Evolutionary conservation across 352 stramenopile species (phyloP), one percentile per base, ranked within the genome.

Genomic region (Phytophthora aleatoria): DNA sequence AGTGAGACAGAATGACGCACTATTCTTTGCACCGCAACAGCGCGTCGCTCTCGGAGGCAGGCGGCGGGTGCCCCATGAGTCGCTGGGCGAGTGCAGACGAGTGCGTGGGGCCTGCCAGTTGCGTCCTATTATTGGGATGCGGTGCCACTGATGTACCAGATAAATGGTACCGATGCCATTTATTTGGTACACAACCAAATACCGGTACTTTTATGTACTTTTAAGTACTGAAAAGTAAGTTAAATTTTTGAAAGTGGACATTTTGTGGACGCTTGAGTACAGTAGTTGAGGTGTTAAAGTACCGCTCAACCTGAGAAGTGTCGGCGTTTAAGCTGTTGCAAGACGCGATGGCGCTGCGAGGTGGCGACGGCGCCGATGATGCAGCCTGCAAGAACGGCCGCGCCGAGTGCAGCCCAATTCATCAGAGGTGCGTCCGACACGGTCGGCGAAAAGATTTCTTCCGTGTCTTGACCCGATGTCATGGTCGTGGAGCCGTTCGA

Each of bases 351-450:
- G 16, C 57, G 56, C 44, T 78, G 44, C 1, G 36, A 50, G 9
- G 49, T n/a, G 6, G 39, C 53, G 11, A 75, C 2, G 6, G 53
- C 61, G 16, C 76, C 76, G 27, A 82, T 55, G 35, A 71, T 50
- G 39, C 76, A 82, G 5, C 76, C 76, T 28, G 63, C 58, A 15
- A 69, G 20, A 6, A 71, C 48, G 1, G 75, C 75, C 1, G 67
- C 57, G 12, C 73, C 70, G 8, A 84, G n/a, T 4, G 49, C 16
- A 39, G 66, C 10, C 75, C 73, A 80, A 47, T 78, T 55, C 3
- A 28, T 42, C 15, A 44, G 6, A 1, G 48, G 13, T 8, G 36
- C 27, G 49, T 66, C 59, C 7, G 27, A 28, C 15, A 50, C 8
- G 26, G 12, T 62, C 30, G 30, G 15, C 15, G 27, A 38, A 11